Evolutionary conservation across 164 flowering plant species (phyloP), one percentile per base, ranked within the genome.

Genomic region (Piper longum): DNA sequence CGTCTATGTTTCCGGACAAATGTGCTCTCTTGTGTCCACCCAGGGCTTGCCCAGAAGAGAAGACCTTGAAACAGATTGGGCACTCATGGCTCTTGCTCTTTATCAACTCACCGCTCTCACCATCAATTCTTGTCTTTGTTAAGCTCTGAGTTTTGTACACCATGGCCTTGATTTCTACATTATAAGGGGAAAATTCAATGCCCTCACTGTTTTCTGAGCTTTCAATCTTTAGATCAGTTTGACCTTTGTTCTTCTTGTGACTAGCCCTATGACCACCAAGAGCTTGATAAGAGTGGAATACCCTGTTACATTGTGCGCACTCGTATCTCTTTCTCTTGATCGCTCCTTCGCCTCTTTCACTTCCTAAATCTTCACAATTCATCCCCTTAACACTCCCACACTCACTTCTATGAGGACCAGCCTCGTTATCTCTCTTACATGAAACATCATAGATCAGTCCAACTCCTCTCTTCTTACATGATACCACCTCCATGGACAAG

Each of bases 11-110:
- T 43, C 80, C 85, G 44, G 75, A 52, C 62, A 80, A 66, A 71
- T 82, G 91, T 43, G 88, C 80, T 74, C 90, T 78, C 75, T 83
- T 83, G 73, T 85, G 90, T 54, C 95, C 90, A 12, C 95, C 88
- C 56, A 85, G 75, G 39, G 91, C 89, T 77, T 88, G 91, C 45
- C 85, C 95, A 17, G 91, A 84, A 57, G 72, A 56, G 65, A 81
- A 88, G 43, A 81, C 77, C 76, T 73, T 82, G 76, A 74, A 74
- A 67, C 89, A 84, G 54, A 82, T 62, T 41, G 86, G 84, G 64
- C 89, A 85, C 62, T 83, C 80, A 54, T 84, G 87, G 17, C 68
- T 75, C 59, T 75, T 80, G 51, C 62, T 74, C 59, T 78, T 82
- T 26, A 26, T 26, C 36, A 72, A 61, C 40, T 19, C n/a, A 59